Evolutionary conservation across 768 basidiomycete genomes (phyloP).

Genomic region (Hygrophorus russula): DNA sequence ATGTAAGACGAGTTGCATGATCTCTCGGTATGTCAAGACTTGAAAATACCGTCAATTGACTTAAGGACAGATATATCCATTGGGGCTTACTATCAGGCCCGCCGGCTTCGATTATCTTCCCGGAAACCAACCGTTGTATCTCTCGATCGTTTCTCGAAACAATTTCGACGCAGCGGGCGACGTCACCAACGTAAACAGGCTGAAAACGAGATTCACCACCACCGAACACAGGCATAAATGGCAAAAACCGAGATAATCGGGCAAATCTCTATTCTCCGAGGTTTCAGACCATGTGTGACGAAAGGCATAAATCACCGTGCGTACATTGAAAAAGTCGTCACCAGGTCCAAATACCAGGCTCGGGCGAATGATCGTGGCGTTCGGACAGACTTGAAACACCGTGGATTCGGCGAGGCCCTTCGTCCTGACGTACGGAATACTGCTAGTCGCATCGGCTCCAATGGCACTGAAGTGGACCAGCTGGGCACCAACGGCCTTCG

Average conservation of each 20-base stretch:
- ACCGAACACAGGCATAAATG: slow-evolving; percentile 68
- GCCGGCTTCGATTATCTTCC: slow-evolving; percentile 35
- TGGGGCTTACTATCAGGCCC: slow-evolving; percentile 23
- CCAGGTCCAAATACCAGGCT: slow-evolving; percentile 70
- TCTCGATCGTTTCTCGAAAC: slow-evolving; percentile 34
- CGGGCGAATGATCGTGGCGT: slow-evolving; percentile 56
- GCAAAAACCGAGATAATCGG: slow-evolving; percentile 43
- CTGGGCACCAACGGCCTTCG: slow-evolving; percentile 41
- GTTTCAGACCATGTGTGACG: neutral
- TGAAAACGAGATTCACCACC: slow-evolving; percentile 60
- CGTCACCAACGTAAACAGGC: slow-evolving; percentile 62
- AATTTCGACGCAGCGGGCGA: slow-evolving; percentile 52
- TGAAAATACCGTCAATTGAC: neutral
- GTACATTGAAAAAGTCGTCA: slow-evolving; percentile 64
- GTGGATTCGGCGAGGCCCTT: slow-evolving; percentile 54
- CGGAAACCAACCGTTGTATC: slow-evolving; percentile 33
- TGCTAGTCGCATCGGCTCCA: slow-evolving; percentile 50
- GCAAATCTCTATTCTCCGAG: slow-evolving; percentile 42
- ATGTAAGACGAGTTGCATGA: slow-evolving; percentile 53
- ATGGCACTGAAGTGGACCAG: slow-evolving; percentile 64
- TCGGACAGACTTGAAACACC: slow-evolving; percentile 31
- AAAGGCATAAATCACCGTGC: slow-evolving; percentile 10
- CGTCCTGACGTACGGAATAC: slow-evolving; percentile 48
- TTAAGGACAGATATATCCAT: neutral
- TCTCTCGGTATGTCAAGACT: slow-evolving; percentile 59